These are phyloP conservation scores for Monosporascus ibericus DNA, from an alignment of 2,329 filamentous ascomycete genomes.

Conservation along the genomic window DNA sequence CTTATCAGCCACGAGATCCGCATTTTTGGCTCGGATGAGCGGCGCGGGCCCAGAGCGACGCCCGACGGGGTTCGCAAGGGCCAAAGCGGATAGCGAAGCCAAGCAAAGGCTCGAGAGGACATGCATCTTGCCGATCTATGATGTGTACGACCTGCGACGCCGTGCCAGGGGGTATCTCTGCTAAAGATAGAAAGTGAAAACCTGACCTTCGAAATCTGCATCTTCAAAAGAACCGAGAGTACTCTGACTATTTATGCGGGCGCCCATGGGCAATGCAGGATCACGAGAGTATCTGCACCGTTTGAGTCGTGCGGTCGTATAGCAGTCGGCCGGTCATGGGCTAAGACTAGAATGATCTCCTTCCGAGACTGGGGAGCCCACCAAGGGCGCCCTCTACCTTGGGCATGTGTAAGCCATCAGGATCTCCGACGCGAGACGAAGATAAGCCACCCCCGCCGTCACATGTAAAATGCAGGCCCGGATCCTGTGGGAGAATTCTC, in stretches of 20 bases:
- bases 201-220: no score
- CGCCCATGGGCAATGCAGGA: background rate
- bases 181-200: background rate
- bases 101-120: background rate
- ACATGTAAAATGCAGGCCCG: no score
- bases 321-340: background rate
- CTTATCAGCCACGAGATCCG: background rate
- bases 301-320: background rate
- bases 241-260: background rate
- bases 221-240: background rate
- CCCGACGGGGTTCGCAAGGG: background rate
- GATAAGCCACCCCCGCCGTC: background rate
- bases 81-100: background rate
- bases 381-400: background rate
- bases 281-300: background rate
- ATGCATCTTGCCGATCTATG: background rate
- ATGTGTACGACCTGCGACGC: background rate
- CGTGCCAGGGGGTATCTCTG: background rate
- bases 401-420: background rate
- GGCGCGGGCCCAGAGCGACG: background rate
- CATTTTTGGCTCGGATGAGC: background rate
- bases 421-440: background rate
- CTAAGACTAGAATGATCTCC: background rate
- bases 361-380: background rate
- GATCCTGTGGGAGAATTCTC: background rate